Base-by-base conservation (phyloP, 192 early-diverging fungal genomes). In the Cetraspora pellucida region DNA sequence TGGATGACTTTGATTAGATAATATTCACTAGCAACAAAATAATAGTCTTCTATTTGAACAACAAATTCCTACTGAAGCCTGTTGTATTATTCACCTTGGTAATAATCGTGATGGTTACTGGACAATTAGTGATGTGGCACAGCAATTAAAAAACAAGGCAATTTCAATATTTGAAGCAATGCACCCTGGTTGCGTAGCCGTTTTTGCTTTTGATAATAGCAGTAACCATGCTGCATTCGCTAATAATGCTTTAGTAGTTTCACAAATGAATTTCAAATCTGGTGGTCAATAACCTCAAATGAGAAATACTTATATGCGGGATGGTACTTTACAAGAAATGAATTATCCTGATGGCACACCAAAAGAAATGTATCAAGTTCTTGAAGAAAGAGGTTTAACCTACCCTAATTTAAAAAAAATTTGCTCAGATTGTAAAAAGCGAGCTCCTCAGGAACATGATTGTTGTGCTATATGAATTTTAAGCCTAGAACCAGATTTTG, bases 141-240 rank as follows among this genome's bases (percentile, higher is more conserved):
- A 19, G 27, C 66, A 64, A n/a, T 81, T 3, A 61, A 74, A 4
- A 49, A 70, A 43, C 77, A 78, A 50, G 66, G 80, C 67, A 23
- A 78, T 81, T 70, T 4, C 46, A 27, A 75, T 74, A 44, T 76
- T 66, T 45, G 17, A 77, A 47, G 14, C 60, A 50, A 30, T 46
- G 13, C 31, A 67, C 45, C 49, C 55, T 28, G 54, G 25, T 25
- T 61, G 21, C 50, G 63, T 72, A 16, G 60, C 60, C 25, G 47
- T 81, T 10, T 81, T 72, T 72, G 80, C 77, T 46, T 81, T 81
- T 71, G 77, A 81, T 66, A 77, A 78, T 67, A 10, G 49, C 37
- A 46, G 69, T 21, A 66, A 45, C 43, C 64, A 74, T 49, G 52
- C 30, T 16, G 25, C 11, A 37, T 78, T 25, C 58, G 19, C 54